Percentiles rank a stretch among this genome's conserved stretches.
phyloP scores from a whole-genome alignment of 257 asterid species.

The Apocynum venetum region DNA sequence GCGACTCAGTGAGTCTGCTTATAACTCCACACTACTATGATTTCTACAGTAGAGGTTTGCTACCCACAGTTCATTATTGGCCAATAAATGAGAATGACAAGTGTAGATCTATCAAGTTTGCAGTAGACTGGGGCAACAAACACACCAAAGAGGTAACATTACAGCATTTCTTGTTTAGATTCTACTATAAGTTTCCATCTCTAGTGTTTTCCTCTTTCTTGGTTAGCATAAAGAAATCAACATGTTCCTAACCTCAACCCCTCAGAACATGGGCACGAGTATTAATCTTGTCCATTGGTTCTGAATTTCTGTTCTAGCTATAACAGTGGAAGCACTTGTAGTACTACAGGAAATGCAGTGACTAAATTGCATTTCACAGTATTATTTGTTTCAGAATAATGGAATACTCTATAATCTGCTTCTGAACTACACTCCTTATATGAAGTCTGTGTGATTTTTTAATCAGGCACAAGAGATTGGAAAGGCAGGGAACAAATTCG shows the following conservation, averaged over 20 bases:
- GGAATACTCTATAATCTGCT: too few species aligned
- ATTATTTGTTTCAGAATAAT: not conserved
- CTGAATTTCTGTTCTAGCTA: not conserved
- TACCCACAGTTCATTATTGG: slow-evolving; percentile 76
- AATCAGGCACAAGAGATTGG: slow-evolving; percentile 76
- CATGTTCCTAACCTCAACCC: not conserved
- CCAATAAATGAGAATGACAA: slow-evolving; percentile 42
- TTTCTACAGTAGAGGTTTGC: slow-evolving; percentile 72
- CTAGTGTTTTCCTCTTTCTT: not conserved
- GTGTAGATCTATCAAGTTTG: slow-evolving; percentile 60
- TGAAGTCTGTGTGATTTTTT: not conserved
- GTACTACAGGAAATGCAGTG: not conserved
- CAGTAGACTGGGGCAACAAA: slow-evolving; percentile 90
- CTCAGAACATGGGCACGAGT: too few species aligned
- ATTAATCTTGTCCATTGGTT: not conserved
- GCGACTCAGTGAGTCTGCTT: slow-evolving; percentile 67
- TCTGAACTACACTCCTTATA: not conserved
- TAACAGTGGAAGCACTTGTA: not conserved
- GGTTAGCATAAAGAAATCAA: not conserved
- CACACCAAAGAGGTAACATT: slow-evolving; percentile 46
- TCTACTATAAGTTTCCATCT: not conserved
- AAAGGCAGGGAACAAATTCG: slow-evolving; percentile 58
- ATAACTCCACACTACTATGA: slow-evolving; percentile 60
- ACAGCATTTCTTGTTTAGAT: not conserved
- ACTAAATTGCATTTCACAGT: not conserved